phyloP scores from a whole-genome alignment of 441 rosid genomes.

The Adansonia grandidieri region DNA sequence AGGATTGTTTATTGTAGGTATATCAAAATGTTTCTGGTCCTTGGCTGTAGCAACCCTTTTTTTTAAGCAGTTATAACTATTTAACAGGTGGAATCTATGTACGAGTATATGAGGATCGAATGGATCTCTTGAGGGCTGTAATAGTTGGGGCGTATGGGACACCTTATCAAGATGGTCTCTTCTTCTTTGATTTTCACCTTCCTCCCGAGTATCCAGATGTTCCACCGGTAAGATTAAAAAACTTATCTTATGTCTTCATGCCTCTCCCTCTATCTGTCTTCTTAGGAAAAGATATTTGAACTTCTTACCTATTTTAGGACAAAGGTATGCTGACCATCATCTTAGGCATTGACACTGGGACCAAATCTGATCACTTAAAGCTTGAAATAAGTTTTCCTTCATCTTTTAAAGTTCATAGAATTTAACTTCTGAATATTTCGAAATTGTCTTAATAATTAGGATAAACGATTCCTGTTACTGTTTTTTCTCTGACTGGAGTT shows the following conservation, averaged over 20 bases:
- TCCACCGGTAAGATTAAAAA: constrained; percentile 68
- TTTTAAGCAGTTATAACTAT: constrained; percentile 17
- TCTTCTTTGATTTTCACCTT: constrained; percentile 95
- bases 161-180: constrained; percentile 98
- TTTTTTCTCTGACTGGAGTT: constrained; percentile 31
- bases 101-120: constrained; percentile 91
- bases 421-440: constrained; percentile 7
- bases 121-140: constrained; percentile 94
- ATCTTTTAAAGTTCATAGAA: constrained; percentile 7
- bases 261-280: neutral
- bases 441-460: neutral
- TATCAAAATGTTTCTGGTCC: constrained; percentile 1
- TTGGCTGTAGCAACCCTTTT: constrained; percentile 14
- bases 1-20: constrained; percentile 27
- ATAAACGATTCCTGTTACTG: neutral
- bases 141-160: constrained; percentile 95
- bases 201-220: constrained; percentile 87
- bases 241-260: neutral
- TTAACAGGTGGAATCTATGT: constrained; percentile 82
- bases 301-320: neutral
- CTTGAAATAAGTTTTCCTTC: neutral
- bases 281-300: neutral
- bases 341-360: neutral
- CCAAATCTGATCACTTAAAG: neutral
- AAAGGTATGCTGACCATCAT: neutral